phyloP scores from a whole-genome alignment of 345 rosid species.

The Lepidium aucheri region DNA sequence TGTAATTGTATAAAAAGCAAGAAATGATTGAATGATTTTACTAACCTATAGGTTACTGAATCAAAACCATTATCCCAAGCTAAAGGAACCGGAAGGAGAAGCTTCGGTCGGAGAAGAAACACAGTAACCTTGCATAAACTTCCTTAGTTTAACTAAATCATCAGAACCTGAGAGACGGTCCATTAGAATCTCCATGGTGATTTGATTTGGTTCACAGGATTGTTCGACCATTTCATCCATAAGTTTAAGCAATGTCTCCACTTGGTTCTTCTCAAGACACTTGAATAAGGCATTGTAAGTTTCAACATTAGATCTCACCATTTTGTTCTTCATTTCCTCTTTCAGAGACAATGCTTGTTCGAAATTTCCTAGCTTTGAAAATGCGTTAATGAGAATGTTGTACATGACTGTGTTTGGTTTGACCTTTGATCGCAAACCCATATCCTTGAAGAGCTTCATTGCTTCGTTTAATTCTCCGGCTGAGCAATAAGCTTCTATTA shows the following conservation, averaged over 20 bases:
- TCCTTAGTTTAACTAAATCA: constrained; percentile 42
- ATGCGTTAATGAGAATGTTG: constrained; percentile 55
- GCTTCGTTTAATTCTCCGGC: constrained; percentile 47
- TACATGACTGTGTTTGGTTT: constrained; percentile 57
- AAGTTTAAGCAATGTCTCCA: constrained; percentile 39
- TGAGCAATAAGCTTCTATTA: constrained; percentile 59
- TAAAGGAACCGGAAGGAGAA: constrained; percentile 6
- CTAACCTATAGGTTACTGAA: not conserved
- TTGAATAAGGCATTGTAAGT: constrained; percentile 69
- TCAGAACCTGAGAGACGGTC: constrained; percentile 61
- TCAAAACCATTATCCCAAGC: not conserved
- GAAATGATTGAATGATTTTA: not conserved
- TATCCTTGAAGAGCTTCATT: constrained; percentile 46
- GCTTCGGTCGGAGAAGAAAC: constrained; percentile 26
- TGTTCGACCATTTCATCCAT: constrained; percentile 63
- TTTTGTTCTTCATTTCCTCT: constrained; percentile 55
- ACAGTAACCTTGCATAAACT: constrained; percentile 38
- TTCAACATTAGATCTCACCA: constrained; percentile 49
- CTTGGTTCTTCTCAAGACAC: constrained; percentile 49
- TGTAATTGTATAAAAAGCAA: not conserved
- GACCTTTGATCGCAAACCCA: constrained; percentile 39
- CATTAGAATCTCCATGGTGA: constrained; percentile 59
- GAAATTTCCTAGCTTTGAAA: constrained; percentile 42
- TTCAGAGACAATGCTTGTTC: constrained; percentile 39
- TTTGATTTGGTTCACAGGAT: constrained; percentile 61